Evolutionary conservation across 768 basidiomycete species (phyloP), one percentile per base, ranked within the genome.

Genomic region (Mycena vitilis): DNA sequence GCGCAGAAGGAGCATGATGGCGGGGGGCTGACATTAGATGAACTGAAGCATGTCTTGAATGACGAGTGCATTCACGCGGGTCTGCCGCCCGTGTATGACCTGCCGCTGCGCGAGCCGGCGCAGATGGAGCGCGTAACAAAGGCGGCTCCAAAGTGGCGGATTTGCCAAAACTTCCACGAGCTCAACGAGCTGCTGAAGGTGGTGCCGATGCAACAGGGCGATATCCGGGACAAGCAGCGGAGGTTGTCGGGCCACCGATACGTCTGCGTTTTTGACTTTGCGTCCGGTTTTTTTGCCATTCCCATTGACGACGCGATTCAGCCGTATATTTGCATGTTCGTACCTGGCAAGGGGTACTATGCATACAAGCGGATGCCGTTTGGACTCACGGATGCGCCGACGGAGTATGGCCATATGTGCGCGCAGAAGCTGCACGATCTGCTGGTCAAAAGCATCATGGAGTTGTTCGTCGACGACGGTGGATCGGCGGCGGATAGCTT

Each of bases 161-260:
- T 85, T 0, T 82, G 81, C 68, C 81, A 83, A 44, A 80, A 81
- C 60, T n/a, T n/a, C n/a, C n/a, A n/a, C n/a, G n/a, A n/a, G n/a
- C n/a, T n/a, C n/a, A n/a, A n/a, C n/a, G n/a, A 85, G 1, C 68
- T 78, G 12, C 78, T 75, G 0, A 57, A 78, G 48, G 71, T 80
- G 0, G 72, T 77, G 2, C 73, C 78, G 11, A 68, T 82, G 65
- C 77, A 74, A 0, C 79, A 81, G 25, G 80, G 84, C 0, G 78
- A 85, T 67, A 80, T 86, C 0, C 48, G 72, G 0, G 73, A 74
- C 0, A 85, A 85, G 60, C 83, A 86, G 59, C 75, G 78, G 48
- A 6, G 70, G 0, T 70, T 85, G 0, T 74, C 73, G 2, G 82
- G 83, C 0, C 81, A 85, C 54, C 53, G 77, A 0, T 86, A 77